phyloP scores from a whole-genome alignment of 352 stramenopile species.

The Pythium rhizo-oryzae region DNA sequence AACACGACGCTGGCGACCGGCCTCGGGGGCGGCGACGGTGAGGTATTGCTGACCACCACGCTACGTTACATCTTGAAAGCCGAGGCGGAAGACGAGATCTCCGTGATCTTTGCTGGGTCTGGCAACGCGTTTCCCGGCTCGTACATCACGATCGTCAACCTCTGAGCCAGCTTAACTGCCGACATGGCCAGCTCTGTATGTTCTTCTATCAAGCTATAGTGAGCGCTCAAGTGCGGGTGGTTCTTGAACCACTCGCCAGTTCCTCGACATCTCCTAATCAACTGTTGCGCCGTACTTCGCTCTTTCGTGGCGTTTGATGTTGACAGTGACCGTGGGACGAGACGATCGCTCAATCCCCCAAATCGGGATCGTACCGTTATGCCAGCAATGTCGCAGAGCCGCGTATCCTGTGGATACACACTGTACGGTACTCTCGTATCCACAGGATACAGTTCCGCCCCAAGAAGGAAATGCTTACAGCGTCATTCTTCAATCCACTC shows the following conservation, averaged over 20 bases:
- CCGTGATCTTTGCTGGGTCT: background rate
- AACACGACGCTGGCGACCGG: background rate
- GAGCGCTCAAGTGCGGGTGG: too few relatives aligned
- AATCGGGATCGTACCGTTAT: too few relatives aligned
- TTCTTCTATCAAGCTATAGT: too few relatives aligned
- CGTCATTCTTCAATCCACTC: background rate
- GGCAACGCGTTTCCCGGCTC: background rate
- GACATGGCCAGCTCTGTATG: too few relatives aligned
- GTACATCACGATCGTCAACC: slow-evolving; percentile 9
- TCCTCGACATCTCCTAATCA: too few relatives aligned
- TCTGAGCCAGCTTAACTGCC: background rate
- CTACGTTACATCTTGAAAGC: background rate
- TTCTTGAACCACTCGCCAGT: too few relatives aligned
- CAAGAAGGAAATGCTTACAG: background rate
- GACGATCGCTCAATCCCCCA: too few relatives aligned
- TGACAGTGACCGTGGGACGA: too few relatives aligned
- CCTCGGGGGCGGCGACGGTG: background rate
- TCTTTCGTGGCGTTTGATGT: too few relatives aligned
- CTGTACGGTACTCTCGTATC: background rate
- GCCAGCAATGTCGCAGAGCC: too few relatives aligned
- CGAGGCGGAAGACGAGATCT: background rate
- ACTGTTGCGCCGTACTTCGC: too few relatives aligned
- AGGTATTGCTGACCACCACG: background rate
- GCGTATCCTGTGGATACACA: background rate
- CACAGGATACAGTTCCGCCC: too few relatives aligned